Evolutionary conservation across 108 stramenopile genomes (phyloP).

Genomic region (Seminavis robusta): DNA sequence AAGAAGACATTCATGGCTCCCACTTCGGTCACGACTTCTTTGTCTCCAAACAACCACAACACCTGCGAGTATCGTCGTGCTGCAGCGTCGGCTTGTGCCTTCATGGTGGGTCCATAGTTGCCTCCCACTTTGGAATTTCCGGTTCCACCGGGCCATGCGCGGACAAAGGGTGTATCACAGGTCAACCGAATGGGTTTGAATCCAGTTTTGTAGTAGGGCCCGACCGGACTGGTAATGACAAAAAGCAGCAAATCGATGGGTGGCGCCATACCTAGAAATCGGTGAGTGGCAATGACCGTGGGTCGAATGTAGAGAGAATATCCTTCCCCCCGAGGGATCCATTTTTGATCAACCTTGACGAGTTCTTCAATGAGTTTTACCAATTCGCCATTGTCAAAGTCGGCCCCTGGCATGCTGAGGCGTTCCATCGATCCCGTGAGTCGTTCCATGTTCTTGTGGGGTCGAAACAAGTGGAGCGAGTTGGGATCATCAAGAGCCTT

Average conservation of each 20-base stretch:
- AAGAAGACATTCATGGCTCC: slow-evolving; percentile 99
- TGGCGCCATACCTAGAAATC: slow-evolving; percentile 74
- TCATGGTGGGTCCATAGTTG: slow-evolving; percentile 96
- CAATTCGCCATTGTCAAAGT: slow-evolving; percentile 75
- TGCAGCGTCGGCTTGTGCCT: slow-evolving; percentile 71
- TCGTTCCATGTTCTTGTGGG: slow-evolving; percentile 87
- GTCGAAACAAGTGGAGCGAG: slow-evolving; percentile 83
- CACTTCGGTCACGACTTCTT: slow-evolving; percentile 90
- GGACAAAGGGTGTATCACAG: slow-evolving; percentile 80
- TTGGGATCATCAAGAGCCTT: slow-evolving; percentile 40
- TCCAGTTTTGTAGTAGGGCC: slow-evolving; percentile 91
- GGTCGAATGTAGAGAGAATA: slow-evolving; percentile 97
- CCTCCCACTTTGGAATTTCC: slow-evolving; percentile 91
- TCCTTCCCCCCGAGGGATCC: slow-evolving; percentile 95
- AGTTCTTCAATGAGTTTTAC: slow-evolving; percentile 75
- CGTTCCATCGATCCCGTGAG: slow-evolving; percentile 77
- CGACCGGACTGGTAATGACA: slow-evolving; percentile 87
- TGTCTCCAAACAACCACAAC: slow-evolving; percentile 91
- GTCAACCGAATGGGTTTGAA: slow-evolving; percentile 89
- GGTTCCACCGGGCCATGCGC: slow-evolving; percentile 96
- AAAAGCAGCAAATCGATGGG: slow-evolving; percentile 68
- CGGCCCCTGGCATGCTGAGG: slow-evolving; percentile 73
- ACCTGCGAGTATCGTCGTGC: slow-evolving; percentile 81
- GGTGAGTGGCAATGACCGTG: slow-evolving; percentile 89
- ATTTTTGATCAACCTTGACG: slow-evolving; percentile 74